Evolutionary conservation across 2,329 filamentous ascomycete genomes (phyloP).

Genomic region (Scopulariopsis brevicaulis): DNA sequence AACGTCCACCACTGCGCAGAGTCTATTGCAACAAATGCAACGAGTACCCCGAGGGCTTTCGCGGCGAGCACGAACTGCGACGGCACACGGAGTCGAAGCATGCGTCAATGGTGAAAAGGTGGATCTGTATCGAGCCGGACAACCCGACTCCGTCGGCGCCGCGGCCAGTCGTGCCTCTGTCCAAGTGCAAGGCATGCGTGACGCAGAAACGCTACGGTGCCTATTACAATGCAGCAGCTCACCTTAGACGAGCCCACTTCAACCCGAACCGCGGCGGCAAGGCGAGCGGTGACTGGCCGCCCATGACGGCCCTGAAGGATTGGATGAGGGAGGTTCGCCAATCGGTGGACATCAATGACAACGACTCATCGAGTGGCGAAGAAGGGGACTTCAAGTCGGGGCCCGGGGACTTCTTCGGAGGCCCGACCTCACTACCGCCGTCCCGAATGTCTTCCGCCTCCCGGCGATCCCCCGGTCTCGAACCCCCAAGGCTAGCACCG

Average conservation of each 20-base stretch:
- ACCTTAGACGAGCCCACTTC: constrained; percentile 45
- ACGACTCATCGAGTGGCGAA: constrained; percentile 36
- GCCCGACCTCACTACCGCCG: constrained; percentile 7
- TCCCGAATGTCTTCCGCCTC: background rate
- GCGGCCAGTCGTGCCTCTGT: constrained; percentile 38
- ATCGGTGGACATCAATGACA: constrained; percentile 32
- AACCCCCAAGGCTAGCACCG: background rate
- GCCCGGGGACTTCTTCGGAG: background rate
- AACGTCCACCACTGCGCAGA: constrained; percentile 51
- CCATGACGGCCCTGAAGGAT: constrained; percentile 44
- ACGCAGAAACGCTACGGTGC: constrained; percentile 45
- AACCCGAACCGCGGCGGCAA: constrained; percentile 43
- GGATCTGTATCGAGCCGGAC: constrained; percentile 43
- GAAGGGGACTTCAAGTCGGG: constrained; percentile 22
- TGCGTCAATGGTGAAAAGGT: constrained; percentile 40
- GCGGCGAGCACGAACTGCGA: constrained; percentile 77
- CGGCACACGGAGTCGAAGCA: constrained; percentile 53
- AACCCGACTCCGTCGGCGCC: constrained; percentile 21
- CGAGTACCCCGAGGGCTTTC: constrained; percentile 76
- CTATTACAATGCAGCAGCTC: constrained; percentile 49
- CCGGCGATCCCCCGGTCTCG: background rate
- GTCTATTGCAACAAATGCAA: constrained; percentile 70
- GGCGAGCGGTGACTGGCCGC: constrained; percentile 46
- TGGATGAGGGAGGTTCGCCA: constrained; percentile 51
- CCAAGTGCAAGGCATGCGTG: constrained; percentile 44